Base-by-base conservation (phyloP, 2,329 filamentous ascomycete genomes). In the Fonsecaea erecta region DNA sequence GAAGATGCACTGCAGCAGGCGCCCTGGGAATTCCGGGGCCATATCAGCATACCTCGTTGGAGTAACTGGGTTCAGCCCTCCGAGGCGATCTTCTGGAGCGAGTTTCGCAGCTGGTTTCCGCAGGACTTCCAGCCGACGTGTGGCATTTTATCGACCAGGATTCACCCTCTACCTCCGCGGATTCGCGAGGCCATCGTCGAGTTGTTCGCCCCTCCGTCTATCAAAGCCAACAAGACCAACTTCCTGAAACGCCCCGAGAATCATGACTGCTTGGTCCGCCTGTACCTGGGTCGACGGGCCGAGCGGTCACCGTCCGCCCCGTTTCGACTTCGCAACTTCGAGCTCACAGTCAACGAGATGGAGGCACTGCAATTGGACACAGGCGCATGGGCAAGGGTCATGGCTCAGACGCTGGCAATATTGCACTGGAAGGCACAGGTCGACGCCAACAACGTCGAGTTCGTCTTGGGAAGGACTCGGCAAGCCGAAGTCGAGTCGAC, bases 371-470 rank as follows among this genome's bases (percentile, higher is more conserved):
- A 68, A 0, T 71, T 85, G 0, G 66, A 73, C 0, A 70, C 74
- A 0, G 1, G 57, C 0, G 24, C 57, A 0, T 85, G 83, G 65
- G 80, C 82, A 0, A 60, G 60, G 1, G 73, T 74, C 0, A 84
- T 87, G 78, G 85, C 81, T 0, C 77, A 83, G 3, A 76, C 80
- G 0, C 76, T 87, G 0, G 83, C 84, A 0, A 74, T 82, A 2
- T 73, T 86, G 57, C 80, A 84, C 65, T 87, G 83, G 84, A 52
- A 69, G 1, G 79, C 76, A 0, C 66, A 74, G 11, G 71, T 85
- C 0, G 83, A 87, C 66, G 84, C 79, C 0, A 82, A 81, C 37
- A 84, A 85, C 52, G 77, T 87, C 1, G 83, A 87, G 55, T 86
- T 86, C 68, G 84, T 87, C 0, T 77, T 87, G 1, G 76, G 64